phyloP scores from a whole-genome alignment of 1,284 basidiomycete genomes.

The Puccinia hordei region DNA sequence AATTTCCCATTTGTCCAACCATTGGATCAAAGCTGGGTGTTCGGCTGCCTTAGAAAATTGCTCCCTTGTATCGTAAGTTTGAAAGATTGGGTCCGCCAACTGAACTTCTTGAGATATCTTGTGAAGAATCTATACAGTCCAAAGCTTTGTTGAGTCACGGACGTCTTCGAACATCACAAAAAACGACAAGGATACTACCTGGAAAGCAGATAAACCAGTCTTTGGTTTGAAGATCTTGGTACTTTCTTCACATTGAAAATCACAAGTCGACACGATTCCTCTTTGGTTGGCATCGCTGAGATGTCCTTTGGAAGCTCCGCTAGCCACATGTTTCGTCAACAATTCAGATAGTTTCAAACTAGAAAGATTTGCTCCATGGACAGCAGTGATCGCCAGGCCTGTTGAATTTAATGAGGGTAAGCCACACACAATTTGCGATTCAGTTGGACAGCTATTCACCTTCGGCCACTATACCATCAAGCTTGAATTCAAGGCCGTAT shows the following conservation, averaged over 20 bases:
- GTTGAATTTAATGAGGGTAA: no score
- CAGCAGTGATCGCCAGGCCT: constrained; percentile 45
- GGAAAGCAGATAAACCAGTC: constrained; percentile 34
- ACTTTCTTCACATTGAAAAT: constrained; percentile 14
- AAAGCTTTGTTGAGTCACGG: background rate
- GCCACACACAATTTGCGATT: background rate
- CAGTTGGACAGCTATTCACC: background rate
- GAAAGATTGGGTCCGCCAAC: background rate
- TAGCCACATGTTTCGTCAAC: background rate
- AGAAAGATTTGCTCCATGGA: constrained; percentile 5
- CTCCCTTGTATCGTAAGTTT: constrained; percentile 5
- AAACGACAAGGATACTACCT: constrained; percentile 2
- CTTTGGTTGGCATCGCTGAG: background rate
- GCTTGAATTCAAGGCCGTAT: constrained; percentile 45
- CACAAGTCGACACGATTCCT: background rate
- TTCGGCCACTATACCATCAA: constrained; percentile 45
- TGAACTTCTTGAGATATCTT: constrained; percentile 27
- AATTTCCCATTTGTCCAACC: constrained; percentile 39
- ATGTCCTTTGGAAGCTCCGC: background rate
- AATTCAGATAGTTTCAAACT: constrained; percentile 25
- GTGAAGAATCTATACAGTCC: constrained; percentile 19
- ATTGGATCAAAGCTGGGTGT: constrained; percentile 1
- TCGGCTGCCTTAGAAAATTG: constrained; percentile 28
- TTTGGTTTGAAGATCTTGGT: constrained; percentile 3
- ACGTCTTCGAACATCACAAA: background rate